Evolutionary conservation across 2,329 filamentous ascomycete species (phyloP).

Genomic region (Ophiostoma sp.): DNA sequence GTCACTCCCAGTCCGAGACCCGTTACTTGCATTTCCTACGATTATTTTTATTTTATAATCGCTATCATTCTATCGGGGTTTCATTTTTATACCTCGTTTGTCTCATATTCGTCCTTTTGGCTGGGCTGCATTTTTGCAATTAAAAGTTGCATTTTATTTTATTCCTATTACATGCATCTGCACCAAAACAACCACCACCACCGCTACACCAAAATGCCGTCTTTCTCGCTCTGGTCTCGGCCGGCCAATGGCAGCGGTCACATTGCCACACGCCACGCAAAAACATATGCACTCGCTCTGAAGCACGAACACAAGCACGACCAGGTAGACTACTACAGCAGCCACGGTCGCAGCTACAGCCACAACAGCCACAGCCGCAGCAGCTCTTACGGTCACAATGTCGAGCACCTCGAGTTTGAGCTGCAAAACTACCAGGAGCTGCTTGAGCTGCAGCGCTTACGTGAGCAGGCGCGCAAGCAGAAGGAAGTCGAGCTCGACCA

Average conservation of each 20-base stretch:
- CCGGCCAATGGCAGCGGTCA: slow-evolving; percentile 4
- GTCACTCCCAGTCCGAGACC: not conserved
- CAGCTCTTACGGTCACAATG: not conserved
- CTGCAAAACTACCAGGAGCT: slow-evolving; percentile 15
- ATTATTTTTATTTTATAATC: not conserved
- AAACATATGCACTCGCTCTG: slow-evolving; percentile 9
- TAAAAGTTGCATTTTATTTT: not conserved
- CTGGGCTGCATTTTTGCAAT: slow-evolving; percentile 4
- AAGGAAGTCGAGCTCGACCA: not conserved
- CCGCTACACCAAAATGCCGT: not conserved
- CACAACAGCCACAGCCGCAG: not conserved
- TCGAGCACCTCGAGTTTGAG: slow-evolving; percentile 14
- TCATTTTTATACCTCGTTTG: slow-evolving; percentile 2
- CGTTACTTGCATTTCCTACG: not conserved
- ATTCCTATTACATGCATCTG: not conserved
- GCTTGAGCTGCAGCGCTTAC: slow-evolving; percentile 10
- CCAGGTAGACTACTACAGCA: not conserved
- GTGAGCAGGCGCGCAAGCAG: slow-evolving; percentile 12
- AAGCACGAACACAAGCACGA: slow-evolving; percentile 9
- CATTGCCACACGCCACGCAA: slow-evolving; percentile 5
- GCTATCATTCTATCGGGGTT: not conserved
- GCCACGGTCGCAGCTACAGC: not conserved
- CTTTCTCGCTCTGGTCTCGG: slow-evolving; percentile 5
- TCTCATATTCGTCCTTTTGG: not conserved
- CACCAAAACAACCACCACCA: not conserved